These are phyloP conservation scores for Bacterosira constricta DNA, from an alignment of 108 stramenopile species.

Conservation along the genomic window DNA sequence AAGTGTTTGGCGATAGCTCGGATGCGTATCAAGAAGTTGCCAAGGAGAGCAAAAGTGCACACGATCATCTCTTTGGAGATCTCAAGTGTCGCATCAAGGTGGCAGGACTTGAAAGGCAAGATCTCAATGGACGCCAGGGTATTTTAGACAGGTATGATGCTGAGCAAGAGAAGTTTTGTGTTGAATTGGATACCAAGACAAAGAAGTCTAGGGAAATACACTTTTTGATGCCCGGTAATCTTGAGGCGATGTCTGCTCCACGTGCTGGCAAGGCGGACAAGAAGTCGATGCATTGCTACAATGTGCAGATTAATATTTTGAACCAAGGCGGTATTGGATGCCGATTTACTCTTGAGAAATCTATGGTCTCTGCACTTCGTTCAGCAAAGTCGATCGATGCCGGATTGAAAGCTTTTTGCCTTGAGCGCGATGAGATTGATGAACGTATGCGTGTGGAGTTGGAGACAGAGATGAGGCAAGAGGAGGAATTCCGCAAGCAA, in stretches of 20 bases:
- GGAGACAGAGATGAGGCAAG: conserved; percentile 2
- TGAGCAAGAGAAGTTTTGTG: conserved; percentile 31
- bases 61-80: conserved; percentile 23
- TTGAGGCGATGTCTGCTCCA: conserved; percentile 20
- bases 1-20: conserved; percentile 15
- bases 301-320: conserved; percentile 10
- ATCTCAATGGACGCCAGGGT: conserved; percentile 44
- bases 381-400: conserved; percentile 11
- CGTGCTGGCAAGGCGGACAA: conserved; percentile 19
- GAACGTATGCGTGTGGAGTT: conserved; percentile 8
- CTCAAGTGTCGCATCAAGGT: conserved; percentile 29
- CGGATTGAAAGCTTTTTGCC: conserved; percentile 15
- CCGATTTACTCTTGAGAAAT: conserved; percentile 7
- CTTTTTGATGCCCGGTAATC: conserved; percentile 28
- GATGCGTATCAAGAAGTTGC: conserved; percentile 11
- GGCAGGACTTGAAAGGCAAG: conserved; percentile 37
- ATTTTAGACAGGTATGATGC: conserved; percentile 39
- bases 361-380: conserved; percentile 8
- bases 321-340: conserved; percentile 24
- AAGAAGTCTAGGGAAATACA: background rate
- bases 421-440: conserved; percentile 24
- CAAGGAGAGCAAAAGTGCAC: conserved; percentile 5
- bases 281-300: background rate
- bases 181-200: conserved; percentile 48
- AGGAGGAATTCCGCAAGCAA: too few species aligned